Percentiles rank a stretch among this genome's conserved stretches.
Evolutionary conservation across 2,329 filamentous ascomycete genomes (phyloP).

Genomic region (Colletotrichum sojae): DNA sequence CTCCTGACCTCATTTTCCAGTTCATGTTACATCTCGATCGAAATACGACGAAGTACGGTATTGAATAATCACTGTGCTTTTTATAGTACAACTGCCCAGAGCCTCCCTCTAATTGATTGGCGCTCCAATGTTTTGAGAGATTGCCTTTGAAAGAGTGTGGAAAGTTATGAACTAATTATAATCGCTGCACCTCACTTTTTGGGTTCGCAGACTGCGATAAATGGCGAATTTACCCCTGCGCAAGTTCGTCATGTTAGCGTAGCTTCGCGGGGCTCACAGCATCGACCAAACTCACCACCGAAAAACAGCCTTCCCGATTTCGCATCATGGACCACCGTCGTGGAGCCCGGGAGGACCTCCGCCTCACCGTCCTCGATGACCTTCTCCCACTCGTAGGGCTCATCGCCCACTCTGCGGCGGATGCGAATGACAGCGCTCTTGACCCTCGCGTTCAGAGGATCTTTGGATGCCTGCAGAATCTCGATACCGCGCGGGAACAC

Average conservation of each 20-base stretch:
- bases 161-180: neutral
- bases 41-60: too few species aligned
- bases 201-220: constrained; percentile 44
- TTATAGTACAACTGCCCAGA: too few species aligned
- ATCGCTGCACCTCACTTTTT: neutral
- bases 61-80: too few species aligned
- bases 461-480: constrained; percentile 37
- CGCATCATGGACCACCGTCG: constrained; percentile 47
- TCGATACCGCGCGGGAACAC: constrained; percentile 43
- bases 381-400: constrained; percentile 45
- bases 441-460: constrained; percentile 41
- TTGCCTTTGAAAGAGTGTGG: neutral
- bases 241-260: neutral
- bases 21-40: too few species aligned
- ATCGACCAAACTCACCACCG: constrained; percentile 42
- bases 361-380: constrained; percentile 46
- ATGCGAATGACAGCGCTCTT: constrained; percentile 44
- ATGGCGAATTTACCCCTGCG: constrained; percentile 43
- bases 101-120: too few species aligned
- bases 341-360: constrained; percentile 45
- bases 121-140: too few species aligned
- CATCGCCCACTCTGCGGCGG: constrained; percentile 34
- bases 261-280: neutral
- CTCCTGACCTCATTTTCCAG: too few species aligned
- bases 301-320: constrained; percentile 48